A percentile compares a stretch with the other conserved stretches of the same genome.
phyloP scores from a whole-genome alignment of 2,329 filamentous ascomycete genomes.

The Xylaria sp. region DNA sequence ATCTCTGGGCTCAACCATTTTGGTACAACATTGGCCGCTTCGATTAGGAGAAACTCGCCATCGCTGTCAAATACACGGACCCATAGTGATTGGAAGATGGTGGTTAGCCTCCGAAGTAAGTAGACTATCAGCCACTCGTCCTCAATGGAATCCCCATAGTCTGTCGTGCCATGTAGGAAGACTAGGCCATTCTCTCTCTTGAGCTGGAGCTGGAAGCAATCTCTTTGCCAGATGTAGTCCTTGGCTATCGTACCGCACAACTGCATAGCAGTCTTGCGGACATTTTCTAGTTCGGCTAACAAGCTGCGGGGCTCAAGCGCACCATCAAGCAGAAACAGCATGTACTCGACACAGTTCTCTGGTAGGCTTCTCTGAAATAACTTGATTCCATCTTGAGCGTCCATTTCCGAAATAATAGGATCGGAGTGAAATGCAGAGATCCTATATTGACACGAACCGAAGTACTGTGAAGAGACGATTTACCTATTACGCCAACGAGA shows the following conservation, averaged over 20 bases:
- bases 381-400: conserved; percentile 45
- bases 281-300: conserved; percentile 73
- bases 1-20: conserved; percentile 93
- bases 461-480: neutral
- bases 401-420: conserved; percentile 35
- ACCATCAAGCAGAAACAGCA: conserved; percentile 76
- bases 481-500: neutral
- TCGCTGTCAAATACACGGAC: conserved; percentile 86
- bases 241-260: conserved; percentile 74
- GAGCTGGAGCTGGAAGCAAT: conserved; percentile 77
- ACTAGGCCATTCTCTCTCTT: conserved; percentile 66
- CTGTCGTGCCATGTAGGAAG: conserved; percentile 80
- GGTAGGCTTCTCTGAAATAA: conserved; percentile 63
- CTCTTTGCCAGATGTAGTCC: conserved; percentile 96
- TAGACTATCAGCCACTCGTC: conserved; percentile 98
- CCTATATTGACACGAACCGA: neutral
- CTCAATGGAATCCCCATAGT: conserved; percentile 94
- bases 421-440: neutral
- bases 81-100: conserved; percentile 79
- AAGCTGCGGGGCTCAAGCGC: conserved; percentile 65
- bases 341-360: conserved; percentile 89
- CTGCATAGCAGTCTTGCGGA: conserved; percentile 75
- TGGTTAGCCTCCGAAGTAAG: conserved; percentile 83
- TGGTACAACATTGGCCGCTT: conserved; percentile 88
- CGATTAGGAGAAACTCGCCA: conserved; percentile 94